phyloP scores from a whole-genome alignment of 305 asterid species.

The Solanum aculeatissimum region DNA sequence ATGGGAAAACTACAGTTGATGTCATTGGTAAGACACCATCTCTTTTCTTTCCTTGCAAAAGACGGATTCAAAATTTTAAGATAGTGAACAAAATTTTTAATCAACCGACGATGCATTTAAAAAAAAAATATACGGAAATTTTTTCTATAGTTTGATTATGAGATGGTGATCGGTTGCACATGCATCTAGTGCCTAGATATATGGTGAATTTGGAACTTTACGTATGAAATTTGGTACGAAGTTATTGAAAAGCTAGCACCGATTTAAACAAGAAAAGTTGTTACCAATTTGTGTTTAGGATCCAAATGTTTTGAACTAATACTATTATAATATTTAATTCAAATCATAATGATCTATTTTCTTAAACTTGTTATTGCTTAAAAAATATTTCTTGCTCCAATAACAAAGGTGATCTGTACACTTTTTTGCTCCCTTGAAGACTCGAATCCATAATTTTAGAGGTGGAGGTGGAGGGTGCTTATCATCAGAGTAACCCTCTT shows the following conservation, averaged over 20 bases:
- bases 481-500: rapidly evolving
- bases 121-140: background rate
- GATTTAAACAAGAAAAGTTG: background rate
- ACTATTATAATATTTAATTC: background rate
- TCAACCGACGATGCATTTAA: rapidly evolving
- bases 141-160: background rate
- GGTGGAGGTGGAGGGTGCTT: background rate
- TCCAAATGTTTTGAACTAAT: background rate
- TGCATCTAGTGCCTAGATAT: background rate
- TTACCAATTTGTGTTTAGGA: background rate
- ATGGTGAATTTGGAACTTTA: background rate
- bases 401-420: background rate
- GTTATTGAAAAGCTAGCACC: background rate
- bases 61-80: background rate
- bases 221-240: background rate
- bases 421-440: too few species aligned
- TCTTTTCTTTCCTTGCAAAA: background rate
- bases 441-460: background rate
- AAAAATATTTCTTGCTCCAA: background rate
- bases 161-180: background rate
- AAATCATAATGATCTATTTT: background rate
- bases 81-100: background rate
- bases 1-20: slow-evolving; percentile 64
- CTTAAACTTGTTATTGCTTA: background rate
- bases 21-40: slow-evolving; percentile 36